These are phyloP conservation scores for Aspergillus diversus DNA, from an alignment of 495 filamentous ascomycete genomes.

Conservation along the genomic window DNA sequence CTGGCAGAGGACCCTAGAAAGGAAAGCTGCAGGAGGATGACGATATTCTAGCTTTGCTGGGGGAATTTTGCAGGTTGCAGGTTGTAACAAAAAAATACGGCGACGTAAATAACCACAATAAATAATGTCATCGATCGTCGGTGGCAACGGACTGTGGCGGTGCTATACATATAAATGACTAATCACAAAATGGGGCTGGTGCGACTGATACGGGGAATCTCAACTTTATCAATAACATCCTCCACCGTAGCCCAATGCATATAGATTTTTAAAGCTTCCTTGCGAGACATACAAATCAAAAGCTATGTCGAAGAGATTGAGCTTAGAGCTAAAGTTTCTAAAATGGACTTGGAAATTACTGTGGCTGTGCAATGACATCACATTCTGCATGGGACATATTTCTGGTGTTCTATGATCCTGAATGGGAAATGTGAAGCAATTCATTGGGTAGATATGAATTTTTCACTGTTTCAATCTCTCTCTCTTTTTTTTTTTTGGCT, in stretches of 20 bases:
- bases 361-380: not conserved
- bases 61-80: not conserved
- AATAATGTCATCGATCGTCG: constrained; percentile 28
- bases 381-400: too few relatives aligned
- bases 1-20: not conserved
- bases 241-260: too few relatives aligned
- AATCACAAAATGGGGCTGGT: too few relatives aligned
- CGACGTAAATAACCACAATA: constrained; percentile 19
- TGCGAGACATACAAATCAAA: too few relatives aligned
- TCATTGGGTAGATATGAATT: not conserved
- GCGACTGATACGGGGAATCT: too few relatives aligned
- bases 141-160: constrained; percentile 19
- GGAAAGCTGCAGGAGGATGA: constrained; percentile 6
- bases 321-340: too few relatives aligned
- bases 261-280: too few relatives aligned
- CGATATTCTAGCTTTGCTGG: constrained; percentile 1
- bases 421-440: too few relatives aligned
- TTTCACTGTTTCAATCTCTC: not conserved
- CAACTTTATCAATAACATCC: too few relatives aligned
- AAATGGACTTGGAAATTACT: not conserved
- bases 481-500: not conserved
- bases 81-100: constrained; percentile 12
- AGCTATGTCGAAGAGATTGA: too few relatives aligned
- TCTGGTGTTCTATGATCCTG: too few relatives aligned
- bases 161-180: not conserved